Evolutionary conservation across 75 land plant genomes (phyloP).

Genomic region (Gnetum montanum): DNA sequence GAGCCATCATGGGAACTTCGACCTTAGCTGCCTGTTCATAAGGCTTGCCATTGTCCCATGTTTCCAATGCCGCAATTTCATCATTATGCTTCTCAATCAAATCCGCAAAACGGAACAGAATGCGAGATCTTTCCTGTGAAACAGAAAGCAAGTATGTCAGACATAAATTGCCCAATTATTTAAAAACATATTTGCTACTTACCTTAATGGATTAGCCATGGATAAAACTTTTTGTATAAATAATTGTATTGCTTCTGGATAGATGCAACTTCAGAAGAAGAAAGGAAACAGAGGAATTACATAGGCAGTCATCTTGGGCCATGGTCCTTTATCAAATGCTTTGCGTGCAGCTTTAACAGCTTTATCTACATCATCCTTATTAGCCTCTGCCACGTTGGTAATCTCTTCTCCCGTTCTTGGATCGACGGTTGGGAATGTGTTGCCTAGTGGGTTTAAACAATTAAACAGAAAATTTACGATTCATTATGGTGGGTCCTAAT

Average conservation of each 20-base stretch:
- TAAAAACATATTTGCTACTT: too few relatives aligned
- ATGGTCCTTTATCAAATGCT: constrained; percentile 82
- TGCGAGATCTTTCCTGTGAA: constrained; percentile 68
- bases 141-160: too few relatives aligned
- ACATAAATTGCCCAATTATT: too few relatives aligned
- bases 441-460: constrained; percentile 54
- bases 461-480: too few relatives aligned
- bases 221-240: too few relatives aligned
- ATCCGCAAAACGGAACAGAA: constrained; percentile 59
- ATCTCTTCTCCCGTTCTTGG: constrained; percentile 63
- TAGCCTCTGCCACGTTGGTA: constrained; percentile 65
- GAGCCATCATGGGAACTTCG: constrained; percentile 53
- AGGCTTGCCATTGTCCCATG: constrained; percentile 88
- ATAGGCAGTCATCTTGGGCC: constrained; percentile 80
- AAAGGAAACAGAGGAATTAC: constrained; percentile 31
- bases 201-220: too few relatives aligned
- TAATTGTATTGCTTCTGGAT: too few relatives aligned
- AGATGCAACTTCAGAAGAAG: too few relatives aligned
- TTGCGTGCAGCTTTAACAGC: constrained; percentile 76
- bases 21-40: constrained; percentile 39
- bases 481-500: too few relatives aligned
- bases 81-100: constrained; percentile 76
- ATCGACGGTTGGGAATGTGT: constrained; percentile 56
- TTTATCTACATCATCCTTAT: constrained; percentile 46
- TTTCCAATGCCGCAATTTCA: constrained; percentile 76